Evolutionary conservation across 345 rosid species (phyloP).

Genomic region (Melaleuca quinquenervia): DNA sequence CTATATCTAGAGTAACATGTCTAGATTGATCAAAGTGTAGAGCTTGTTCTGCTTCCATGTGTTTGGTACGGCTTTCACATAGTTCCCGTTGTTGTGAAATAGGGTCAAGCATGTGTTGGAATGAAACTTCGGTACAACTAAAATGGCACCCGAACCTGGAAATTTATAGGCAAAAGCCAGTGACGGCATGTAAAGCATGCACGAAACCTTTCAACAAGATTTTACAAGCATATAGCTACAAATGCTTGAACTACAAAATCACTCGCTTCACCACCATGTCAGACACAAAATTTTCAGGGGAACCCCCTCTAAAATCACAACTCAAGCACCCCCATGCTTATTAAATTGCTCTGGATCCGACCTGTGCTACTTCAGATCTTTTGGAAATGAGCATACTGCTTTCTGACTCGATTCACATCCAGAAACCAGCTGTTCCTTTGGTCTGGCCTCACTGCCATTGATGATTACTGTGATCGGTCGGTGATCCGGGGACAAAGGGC

Average conservation of each 20-base stretch:
- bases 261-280: neutral
- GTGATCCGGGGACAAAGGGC: conserved; percentile 56
- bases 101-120: neutral
- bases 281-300: neutral
- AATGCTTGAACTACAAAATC: neutral
- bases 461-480: conserved; percentile 26
- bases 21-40: neutral
- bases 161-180: neutral
- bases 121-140: neutral
- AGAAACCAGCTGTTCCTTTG: neutral
- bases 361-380: neutral
- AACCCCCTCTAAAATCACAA: neutral
- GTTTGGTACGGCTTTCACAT: neutral
- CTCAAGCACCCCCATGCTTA: neutral
- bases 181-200: neutral
- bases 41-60: neutral
- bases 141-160: neutral
- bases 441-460: conserved; percentile 17
- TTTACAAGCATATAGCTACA: neutral
- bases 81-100: neutral
- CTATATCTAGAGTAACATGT: neutral
- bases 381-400: neutral
- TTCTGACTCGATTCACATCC: neutral
- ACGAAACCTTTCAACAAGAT: neutral
- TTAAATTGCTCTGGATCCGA: neutral